phyloP scores from a whole-genome alignment of 345 rosid genomes.

The Euphorbia tirucalli region DNA sequence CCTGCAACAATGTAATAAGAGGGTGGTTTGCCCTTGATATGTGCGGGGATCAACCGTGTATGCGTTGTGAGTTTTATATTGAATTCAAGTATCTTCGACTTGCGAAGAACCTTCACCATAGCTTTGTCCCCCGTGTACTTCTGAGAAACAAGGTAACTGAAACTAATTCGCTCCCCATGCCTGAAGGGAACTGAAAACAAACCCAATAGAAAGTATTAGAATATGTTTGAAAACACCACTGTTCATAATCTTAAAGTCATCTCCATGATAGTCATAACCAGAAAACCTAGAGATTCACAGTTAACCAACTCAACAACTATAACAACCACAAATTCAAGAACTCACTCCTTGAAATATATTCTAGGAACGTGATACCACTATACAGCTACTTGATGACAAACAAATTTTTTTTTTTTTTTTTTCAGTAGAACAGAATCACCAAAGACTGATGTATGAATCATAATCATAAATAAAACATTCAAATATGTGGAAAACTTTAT shows the following conservation, averaged over 20 bases:
- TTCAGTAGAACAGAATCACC: too few species aligned
- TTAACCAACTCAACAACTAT: too few species aligned
- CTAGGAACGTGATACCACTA: not conserved
- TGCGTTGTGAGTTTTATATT: conserved; percentile 83
- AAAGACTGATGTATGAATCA: too few species aligned
- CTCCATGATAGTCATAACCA: too few species aligned
- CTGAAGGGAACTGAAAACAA: conserved; percentile 78
- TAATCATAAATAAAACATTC: too few species aligned
- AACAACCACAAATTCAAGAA: not conserved
- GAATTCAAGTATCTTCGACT: conserved; percentile 56
- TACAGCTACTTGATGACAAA: not conserved
- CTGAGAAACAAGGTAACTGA: conserved; percentile 90
- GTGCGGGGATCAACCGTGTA: conserved; percentile 84
- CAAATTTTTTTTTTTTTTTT: too few species aligned
- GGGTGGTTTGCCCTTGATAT: conserved; percentile 73
- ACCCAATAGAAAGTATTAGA: conserved; percentile 11
- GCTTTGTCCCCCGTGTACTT: conserved; percentile 91
- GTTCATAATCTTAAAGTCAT: not conserved
- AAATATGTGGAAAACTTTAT: too few species aligned
- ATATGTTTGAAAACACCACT: not conserved
- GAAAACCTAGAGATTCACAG: too few species aligned
- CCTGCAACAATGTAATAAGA: conserved; percentile 91
- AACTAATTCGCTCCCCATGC: conserved; percentile 90
- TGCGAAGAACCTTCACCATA: conserved; percentile 68
- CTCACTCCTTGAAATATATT: not conserved